phyloP scores from a whole-genome alignment of 169 alveolate species.

The Eimeria acervulina region DNA sequence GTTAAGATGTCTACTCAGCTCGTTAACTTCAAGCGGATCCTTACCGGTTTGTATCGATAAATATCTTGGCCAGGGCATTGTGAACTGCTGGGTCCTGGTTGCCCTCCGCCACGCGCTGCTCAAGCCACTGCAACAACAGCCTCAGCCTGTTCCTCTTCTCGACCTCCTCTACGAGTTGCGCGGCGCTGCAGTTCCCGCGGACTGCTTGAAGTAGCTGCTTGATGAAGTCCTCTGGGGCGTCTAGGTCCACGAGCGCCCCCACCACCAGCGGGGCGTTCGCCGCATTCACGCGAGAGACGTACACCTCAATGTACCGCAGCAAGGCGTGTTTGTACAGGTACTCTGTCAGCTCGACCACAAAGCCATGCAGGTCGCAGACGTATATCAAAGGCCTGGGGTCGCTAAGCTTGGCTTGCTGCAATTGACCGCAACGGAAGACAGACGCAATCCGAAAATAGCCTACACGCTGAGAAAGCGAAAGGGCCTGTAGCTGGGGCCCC shows the following conservation, averaged over 20 bases:
- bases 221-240: slow-evolving; percentile 98
- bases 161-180: slow-evolving; percentile 98
- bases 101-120: slow-evolving; percentile 98
- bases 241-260: slow-evolving; percentile 98
- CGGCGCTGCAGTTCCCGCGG: slow-evolving; percentile 97
- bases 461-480: neutral
- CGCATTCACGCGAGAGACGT: slow-evolving; percentile 84
- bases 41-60: slow-evolving; percentile 96
- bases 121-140: slow-evolving; percentile 98
- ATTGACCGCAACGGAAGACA: slow-evolving; percentile 83
- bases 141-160: slow-evolving; percentile 98
- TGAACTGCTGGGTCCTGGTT: slow-evolving; percentile 97
- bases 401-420: slow-evolving; percentile 97
- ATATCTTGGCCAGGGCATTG: slow-evolving; percentile 99
- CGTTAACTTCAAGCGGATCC: neutral
- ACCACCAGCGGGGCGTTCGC: slow-evolving; percentile 98
- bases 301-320: slow-evolving; percentile 98
- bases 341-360: slow-evolving; percentile 98
- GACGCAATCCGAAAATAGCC: neutral
- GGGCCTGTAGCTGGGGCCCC: neutral
- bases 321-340: slow-evolving; percentile 97
- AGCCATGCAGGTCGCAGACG: slow-evolving; percentile 99
- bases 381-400: slow-evolving; percentile 99
- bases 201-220: slow-evolving; percentile 94
- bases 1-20: neutral